Conservation (phyloP, 352 stramenopile genomes). For the Phytophthora pseudosyringae region DNA sequence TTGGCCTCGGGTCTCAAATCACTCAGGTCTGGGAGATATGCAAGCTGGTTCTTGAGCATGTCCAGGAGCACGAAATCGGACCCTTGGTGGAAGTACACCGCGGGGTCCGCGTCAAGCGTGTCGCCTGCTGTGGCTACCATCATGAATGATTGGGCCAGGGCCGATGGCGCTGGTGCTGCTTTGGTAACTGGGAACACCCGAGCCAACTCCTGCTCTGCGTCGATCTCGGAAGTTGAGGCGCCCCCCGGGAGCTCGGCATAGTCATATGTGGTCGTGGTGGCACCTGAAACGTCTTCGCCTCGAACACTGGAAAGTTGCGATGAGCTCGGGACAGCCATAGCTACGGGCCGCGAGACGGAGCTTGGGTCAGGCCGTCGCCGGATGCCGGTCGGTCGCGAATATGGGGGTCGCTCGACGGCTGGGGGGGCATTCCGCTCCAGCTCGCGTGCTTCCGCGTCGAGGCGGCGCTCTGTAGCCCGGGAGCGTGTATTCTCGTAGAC, state of each 20-base stretch:
- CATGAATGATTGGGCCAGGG: background rate
- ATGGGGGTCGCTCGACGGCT: background rate
- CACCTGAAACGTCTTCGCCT: too few species aligned
- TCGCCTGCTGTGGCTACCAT: background rate
- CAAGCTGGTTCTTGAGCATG: conserved; percentile 9
- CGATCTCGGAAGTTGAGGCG: background rate
- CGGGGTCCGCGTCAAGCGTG: background rate
- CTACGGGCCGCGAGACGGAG: background rate
- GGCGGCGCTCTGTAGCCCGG: background rate
- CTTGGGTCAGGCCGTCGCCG: background rate
- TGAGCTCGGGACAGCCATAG: too few species aligned
- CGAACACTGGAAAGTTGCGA: too few species aligned
- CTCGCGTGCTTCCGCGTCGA: background rate
- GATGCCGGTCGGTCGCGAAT: background rate
- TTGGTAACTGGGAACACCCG: background rate
- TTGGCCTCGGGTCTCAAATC: background rate
- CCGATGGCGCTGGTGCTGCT: background rate
- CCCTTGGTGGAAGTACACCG: conserved; percentile 14
- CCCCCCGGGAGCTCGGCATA: too few species aligned
- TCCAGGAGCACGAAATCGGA: conserved; percentile 10
- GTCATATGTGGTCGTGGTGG: too few species aligned
- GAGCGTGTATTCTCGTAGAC: conserved; percentile 1
- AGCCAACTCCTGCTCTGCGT: background rate
- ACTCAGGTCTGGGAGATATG: conserved; percentile 9
- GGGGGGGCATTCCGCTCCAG: background rate